Evolutionary conservation across 805 yeast species (phyloP), one percentile per base, ranked within the genome.

Genomic region (Saturnispora quitensis): DNA sequence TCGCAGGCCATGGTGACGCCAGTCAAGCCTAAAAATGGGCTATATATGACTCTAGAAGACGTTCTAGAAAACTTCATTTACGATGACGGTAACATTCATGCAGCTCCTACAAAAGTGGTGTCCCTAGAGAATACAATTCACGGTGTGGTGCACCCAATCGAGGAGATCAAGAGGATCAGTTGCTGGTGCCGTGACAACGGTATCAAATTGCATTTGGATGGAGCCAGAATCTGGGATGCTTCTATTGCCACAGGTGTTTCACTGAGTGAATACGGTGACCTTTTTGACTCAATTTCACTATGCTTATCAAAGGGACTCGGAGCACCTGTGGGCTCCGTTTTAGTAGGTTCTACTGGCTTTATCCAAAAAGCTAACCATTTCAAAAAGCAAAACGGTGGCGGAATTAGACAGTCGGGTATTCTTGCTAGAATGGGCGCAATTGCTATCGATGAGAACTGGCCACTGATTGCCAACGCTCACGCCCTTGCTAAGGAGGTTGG

Each of bases 211-310:
- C 97, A 91, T 62, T 78, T 89, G 60, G 98, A 90, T 65, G 98
- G 97, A 56, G 98, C 97, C 15, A 77, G 98, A 60, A 69, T 90
- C 48, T 89, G 95, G 90, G 87, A 87, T 65, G 97, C 97, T 13
- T 72, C 81, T 31, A 85, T 77, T 12, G 91, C 77, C 25, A 80
- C 89, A 9, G 88, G 85, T 28, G 72, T 86, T 34, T 69, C 88
- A 15, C 67, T 90, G 55, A 68, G 65, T 17, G 86, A 86, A 60
- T 89, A 82, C 66, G 86, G 95, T 59, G 72, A 75, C 56, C 71
- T 81, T 55, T 90, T 89, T 63, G 97, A 89, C 68, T 81, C 93
- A 15, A 86, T 90, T 45, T 86, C 96, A n/a, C 74, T 90, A 47
- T 90, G 97, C 67, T 69, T 90, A 48, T 88, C 96, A 46, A 90